phyloP scores from a whole-genome alignment of 2,329 filamentous ascomycete species.

The Cordyceps cateniannulata region DNA sequence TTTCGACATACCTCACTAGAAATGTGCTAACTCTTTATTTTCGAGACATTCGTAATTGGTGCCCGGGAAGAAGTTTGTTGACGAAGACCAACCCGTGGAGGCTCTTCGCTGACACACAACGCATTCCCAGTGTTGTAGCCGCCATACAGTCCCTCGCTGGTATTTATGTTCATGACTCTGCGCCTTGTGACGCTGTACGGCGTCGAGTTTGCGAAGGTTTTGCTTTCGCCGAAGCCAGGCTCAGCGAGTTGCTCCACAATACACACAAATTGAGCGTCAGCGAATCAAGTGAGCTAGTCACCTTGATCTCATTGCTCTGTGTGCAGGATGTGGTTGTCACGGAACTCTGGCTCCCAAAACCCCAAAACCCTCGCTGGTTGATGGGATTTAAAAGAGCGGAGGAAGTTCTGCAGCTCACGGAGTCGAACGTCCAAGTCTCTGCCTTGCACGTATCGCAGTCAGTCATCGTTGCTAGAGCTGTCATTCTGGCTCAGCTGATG shows the following conservation, averaged over 20 bases:
- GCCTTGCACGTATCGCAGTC: slow-evolving; percentile 30
- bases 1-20: neutral
- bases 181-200: slow-evolving; percentile 25
- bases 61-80: slow-evolving; percentile 33
- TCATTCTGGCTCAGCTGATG: slow-evolving; percentile 35
- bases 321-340: slow-evolving; percentile 35
- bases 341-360: slow-evolving; percentile 29
- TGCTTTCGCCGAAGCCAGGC: slow-evolving; percentile 23
- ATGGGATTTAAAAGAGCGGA: slow-evolving; percentile 30
- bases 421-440: slow-evolving; percentile 28
- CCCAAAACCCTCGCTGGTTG: slow-evolving; percentile 30
- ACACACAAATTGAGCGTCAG: slow-evolving; percentile 16
- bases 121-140: slow-evolving; percentile 26
- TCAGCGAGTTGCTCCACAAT: slow-evolving; percentile 24
- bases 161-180: slow-evolving; percentile 36
- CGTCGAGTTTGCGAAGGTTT: slow-evolving; percentile 28
- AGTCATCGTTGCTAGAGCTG: slow-evolving; percentile 32
- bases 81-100: slow-evolving; percentile 33
- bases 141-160: no score
- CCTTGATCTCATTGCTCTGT: slow-evolving; percentile 30
- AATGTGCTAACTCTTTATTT: slow-evolving; percentile 2
- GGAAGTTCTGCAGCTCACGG: slow-evolving; percentile 28
- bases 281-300: slow-evolving; percentile 29
- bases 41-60: slow-evolving; percentile 33
- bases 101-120: slow-evolving; percentile 32